Evolutionary conservation across 2,329 filamentous ascomycete species (phyloP).

Genomic region (Septoria linicola): DNA sequence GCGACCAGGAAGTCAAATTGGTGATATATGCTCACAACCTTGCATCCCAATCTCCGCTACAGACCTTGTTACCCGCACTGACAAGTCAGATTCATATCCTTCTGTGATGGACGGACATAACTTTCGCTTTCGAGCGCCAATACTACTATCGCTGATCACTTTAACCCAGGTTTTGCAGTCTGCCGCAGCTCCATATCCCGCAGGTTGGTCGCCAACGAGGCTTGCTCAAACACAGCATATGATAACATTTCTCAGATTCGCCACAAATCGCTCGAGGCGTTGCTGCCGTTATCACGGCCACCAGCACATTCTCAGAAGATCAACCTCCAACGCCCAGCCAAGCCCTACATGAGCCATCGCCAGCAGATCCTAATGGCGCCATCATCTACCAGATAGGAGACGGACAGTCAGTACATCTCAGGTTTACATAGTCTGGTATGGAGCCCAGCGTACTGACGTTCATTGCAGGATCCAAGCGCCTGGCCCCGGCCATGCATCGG

Average conservation of each 20-base stretch:
- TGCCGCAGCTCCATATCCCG: constrained; percentile 28
- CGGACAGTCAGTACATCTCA: constrained; percentile 14
- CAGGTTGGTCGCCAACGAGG: constrained; percentile 12
- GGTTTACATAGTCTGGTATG: background rate
- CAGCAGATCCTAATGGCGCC: background rate
- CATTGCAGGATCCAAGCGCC: constrained; percentile 19
- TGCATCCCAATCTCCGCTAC: constrained; percentile 19
- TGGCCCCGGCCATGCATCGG: constrained; percentile 1
- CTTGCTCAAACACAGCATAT: background rate
- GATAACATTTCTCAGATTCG: background rate
- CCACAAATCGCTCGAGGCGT: background rate
- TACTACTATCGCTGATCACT: constrained; percentile 33
- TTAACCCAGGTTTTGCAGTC: constrained; percentile 29
- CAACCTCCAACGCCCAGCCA: background rate
- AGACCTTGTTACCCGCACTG: constrained; percentile 27
- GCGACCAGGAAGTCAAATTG: constrained; percentile 27
- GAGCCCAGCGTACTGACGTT: background rate
- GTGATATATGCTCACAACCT: constrained; percentile 27
- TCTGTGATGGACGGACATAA: constrained; percentile 2
- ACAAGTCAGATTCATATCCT: constrained; percentile 19
- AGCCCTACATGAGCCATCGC: background rate
- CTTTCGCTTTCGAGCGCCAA: background rate
- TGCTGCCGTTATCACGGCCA: background rate
- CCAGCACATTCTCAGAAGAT: constrained; percentile 13
- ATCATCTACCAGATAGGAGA: constrained; percentile 21